Percentiles rank a stretch among this genome's conserved stretches.
phyloP scores from a whole-genome alignment of 345 rosid species.

The Salix udensis region DNA sequence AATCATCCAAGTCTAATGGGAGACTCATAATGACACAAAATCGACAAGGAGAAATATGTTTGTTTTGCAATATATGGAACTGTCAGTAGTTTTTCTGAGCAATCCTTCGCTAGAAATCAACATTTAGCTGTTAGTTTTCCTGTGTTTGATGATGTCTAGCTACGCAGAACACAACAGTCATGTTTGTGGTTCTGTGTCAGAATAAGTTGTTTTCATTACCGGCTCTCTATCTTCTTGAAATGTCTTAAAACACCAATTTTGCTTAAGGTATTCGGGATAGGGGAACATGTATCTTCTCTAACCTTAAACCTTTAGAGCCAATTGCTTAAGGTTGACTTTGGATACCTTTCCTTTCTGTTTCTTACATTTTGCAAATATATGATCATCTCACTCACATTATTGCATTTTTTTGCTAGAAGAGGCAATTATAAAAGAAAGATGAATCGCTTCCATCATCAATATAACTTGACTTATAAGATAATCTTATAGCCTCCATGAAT shows the following conservation, averaged over 20 bases:
- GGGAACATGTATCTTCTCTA: background rate
- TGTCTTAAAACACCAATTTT: background rate
- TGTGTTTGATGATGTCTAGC: background rate
- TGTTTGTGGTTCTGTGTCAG: background rate
- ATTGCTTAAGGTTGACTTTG: background rate
- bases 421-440: background rate
- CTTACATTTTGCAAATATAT: background rate
- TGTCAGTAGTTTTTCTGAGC: background rate
- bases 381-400: background rate
- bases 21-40: background rate
- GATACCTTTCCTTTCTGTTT: background rate
- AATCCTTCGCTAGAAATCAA: background rate
- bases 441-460: background rate
- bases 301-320: background rate
- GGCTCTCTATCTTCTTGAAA: background rate
- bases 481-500: background rate
- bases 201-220: background rate
- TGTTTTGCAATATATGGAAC: background rate
- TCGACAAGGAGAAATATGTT: background rate
- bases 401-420: background rate
- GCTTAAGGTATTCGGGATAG: background rate
- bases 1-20: background rate
- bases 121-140: background rate
- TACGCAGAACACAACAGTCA: background rate
- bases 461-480: background rate